Percentiles rank a stretch among this genome's conserved stretches.
These are phyloP conservation scores for Glycine tomentella DNA, from an alignment of 306 rosid species.

Conservation along the genomic window DNA sequence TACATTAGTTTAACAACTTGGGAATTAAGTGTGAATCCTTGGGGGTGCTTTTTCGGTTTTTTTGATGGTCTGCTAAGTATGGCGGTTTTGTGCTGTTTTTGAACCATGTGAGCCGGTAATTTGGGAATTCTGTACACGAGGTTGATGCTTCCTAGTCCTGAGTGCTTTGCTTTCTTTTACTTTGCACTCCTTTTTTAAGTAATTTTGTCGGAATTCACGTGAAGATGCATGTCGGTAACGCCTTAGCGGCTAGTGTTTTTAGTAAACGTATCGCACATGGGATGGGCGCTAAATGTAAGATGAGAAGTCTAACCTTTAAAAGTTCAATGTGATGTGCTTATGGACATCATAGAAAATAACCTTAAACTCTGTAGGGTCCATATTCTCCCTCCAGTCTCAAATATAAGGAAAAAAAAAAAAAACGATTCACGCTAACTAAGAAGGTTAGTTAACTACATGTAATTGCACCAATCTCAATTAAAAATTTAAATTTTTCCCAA, in stretches of 20 bases:
- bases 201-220: slow-evolving; percentile 8
- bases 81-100: not conserved
- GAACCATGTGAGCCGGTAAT: not conserved
- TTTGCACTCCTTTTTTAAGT: not conserved
- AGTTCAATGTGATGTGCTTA: not conserved
- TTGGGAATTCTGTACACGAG: not conserved
- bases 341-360: slow-evolving; percentile 17
- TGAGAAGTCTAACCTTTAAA: slow-evolving; percentile 3
- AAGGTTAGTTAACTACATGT: no score
- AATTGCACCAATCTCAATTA: no score
- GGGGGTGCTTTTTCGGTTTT: not conserved
- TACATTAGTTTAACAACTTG: slow-evolving; percentile 7
- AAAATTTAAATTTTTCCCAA: no score
- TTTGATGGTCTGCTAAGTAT: not conserved
- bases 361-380: not conserved
- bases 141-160: not conserved
- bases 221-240: not conserved
- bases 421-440: not conserved
- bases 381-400: no score
- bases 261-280: not conserved
- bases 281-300: slow-evolving; percentile 26
- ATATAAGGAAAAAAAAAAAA: not conserved
- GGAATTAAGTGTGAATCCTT: slow-evolving; percentile 9
- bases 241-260: not conserved
- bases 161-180: slow-evolving; percentile 31